Evolutionary conservation across 345 rosid genomes (phyloP).

Genomic region (Nephelium lappaceum): DNA sequence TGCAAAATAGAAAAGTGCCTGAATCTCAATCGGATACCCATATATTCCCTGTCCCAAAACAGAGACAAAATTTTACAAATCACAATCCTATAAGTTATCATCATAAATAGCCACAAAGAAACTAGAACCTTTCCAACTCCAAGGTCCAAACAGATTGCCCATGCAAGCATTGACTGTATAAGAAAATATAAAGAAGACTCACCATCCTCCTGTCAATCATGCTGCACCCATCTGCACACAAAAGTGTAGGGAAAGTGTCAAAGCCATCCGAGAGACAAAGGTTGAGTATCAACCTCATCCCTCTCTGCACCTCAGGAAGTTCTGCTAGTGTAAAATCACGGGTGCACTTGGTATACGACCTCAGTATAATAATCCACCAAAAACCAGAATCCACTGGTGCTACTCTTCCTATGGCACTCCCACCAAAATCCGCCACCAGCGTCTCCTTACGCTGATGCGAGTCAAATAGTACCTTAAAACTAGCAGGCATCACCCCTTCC

Average conservation of each 20-base stretch:
- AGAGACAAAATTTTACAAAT: conserved; percentile 4
- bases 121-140: background rate
- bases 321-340: conserved; percentile 48
- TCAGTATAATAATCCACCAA: conserved; percentile 71
- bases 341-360: conserved; percentile 59
- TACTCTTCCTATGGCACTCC: conserved; percentile 61
- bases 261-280: conserved; percentile 61
- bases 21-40: conserved; percentile 62
- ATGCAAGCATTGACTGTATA: background rate
- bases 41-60: conserved; percentile 39
- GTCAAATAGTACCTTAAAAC: conserved; percentile 52
- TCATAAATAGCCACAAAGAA: background rate
- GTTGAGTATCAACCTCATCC: conserved; percentile 53
- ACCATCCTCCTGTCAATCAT: conserved; percentile 73
- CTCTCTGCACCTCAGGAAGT: conserved; percentile 56
- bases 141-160: background rate
- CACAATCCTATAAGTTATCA: background rate
- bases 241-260: conserved; percentile 65
- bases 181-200: conserved; percentile 16
- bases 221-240: conserved; percentile 69
- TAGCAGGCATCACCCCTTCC: conserved; percentile 66
- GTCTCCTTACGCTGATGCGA: conserved; percentile 34
- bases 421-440: conserved; percentile 60
- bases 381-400: conserved; percentile 75
- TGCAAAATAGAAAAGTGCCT: conserved; percentile 61